A percentile compares a stretch with the other conserved stretches of the same genome.
Evolutionary conservation across 2,329 filamentous ascomycete genomes (phyloP).

Genomic region (Hymenoscyphus fructigenus): DNA sequence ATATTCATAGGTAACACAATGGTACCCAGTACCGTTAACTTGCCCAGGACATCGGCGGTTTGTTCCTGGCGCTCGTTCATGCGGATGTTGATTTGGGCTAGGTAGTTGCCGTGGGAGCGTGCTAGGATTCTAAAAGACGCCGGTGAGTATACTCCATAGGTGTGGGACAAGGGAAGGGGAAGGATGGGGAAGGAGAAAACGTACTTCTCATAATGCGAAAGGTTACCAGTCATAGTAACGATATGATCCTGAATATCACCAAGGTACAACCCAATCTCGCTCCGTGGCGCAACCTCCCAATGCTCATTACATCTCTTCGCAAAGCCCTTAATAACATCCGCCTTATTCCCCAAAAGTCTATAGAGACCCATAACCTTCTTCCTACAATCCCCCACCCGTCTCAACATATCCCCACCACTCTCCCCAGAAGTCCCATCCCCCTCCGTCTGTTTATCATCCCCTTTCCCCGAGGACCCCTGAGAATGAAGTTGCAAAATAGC

Average conservation of each 20-base stretch:
- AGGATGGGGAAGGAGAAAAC: conserved; percentile 36
- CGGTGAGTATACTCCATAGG: conserved; percentile 11
- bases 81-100: conserved; percentile 98
- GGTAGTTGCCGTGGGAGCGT: conserved; percentile 91
- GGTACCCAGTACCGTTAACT: conserved; percentile 91
- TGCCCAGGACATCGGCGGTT: conserved; percentile 91
- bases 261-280: conserved; percentile 94
- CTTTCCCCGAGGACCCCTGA: conserved; percentile 44
- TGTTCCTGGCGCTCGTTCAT: conserved; percentile 98
- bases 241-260: conserved; percentile 99
- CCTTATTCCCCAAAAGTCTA: conserved; percentile 90
- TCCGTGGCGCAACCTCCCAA: conserved; percentile 92
- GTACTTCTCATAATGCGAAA: conserved; percentile 94
- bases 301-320: conserved; percentile 98
- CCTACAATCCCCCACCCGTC: conserved; percentile 86
- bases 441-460: conserved; percentile 47
- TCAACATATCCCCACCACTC: conserved; percentile 76
- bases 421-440: conserved; percentile 42
- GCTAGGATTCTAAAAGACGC: conserved; percentile 71
- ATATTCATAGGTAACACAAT: conserved; percentile 99
- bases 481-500: conserved; percentile 81
- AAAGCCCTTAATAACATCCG: conserved; percentile 98
- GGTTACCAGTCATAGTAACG: conserved; percentile 95
- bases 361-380: conserved; percentile 98
- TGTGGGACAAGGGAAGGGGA: not conserved